Conservation (phyloP, 208 protist genomes). For the Leishmania arabica region DNA sequence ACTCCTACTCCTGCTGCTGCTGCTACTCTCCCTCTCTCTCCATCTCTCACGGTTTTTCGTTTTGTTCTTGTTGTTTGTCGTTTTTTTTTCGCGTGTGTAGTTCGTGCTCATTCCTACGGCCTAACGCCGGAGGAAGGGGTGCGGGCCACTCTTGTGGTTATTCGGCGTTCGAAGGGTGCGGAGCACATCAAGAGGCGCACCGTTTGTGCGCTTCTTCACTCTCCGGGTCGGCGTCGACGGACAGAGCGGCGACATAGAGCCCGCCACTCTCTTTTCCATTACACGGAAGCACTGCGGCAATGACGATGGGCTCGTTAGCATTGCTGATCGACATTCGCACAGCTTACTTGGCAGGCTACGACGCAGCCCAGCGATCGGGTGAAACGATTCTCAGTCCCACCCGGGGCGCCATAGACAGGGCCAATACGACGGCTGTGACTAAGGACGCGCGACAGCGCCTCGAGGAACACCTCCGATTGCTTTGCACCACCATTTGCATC, state of each 20-base stretch:
- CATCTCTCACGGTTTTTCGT: not conserved
- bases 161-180: not conserved
- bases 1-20: not conserved
- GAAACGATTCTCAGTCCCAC: not conserved
- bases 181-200: not conserved
- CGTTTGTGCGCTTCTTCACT: not conserved
- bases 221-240: not conserved
- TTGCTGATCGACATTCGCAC: slow-evolving; percentile 10
- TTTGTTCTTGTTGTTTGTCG: no score
- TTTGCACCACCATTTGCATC: slow-evolving; percentile 51
- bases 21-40: not conserved
- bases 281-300: not conserved
- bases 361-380: not conserved
- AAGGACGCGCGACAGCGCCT: slow-evolving; percentile 20
- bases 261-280: no score
- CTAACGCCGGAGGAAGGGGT: not conserved
- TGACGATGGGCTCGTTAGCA: not conserved
- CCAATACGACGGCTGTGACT: not conserved
- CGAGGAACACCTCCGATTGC: slow-evolving; percentile 22
- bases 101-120: not conserved
- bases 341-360: slow-evolving; percentile 5
- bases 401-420: not conserved
- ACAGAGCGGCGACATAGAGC: not conserved
- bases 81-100: not conserved
- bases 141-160: not conserved